Conservation (phyloP, 2,329 filamentous ascomycete species). For the Ilyonectria destructans region DNA sequence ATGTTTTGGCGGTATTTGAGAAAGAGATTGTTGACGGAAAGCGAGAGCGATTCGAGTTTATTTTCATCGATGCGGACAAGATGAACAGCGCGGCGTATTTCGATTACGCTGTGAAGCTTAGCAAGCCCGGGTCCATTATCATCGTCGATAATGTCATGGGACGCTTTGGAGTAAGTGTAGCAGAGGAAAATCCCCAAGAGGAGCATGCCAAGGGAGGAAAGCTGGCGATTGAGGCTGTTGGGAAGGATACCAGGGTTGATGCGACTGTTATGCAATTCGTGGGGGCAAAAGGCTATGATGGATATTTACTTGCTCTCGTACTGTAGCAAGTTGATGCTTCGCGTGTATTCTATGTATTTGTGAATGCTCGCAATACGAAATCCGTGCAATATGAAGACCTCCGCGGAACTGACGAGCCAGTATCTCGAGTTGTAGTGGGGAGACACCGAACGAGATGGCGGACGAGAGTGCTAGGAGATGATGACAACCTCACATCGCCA, state of each 20-base stretch:
- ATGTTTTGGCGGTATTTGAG: conserved; percentile 15
- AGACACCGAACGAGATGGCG: too few species aligned
- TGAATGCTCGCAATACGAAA: too few species aligned
- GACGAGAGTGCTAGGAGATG: too few species aligned
- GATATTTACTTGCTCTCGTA: conserved; percentile 9
- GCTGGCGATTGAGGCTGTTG: conserved; percentile 12
- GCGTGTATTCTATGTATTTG: too few species aligned
- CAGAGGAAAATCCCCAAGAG: conserved; percentile 11
- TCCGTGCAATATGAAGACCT: too few species aligned
- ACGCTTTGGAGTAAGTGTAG: conserved; percentile 7
- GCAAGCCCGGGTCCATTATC: conserved; percentile 11
- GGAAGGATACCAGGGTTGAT: conserved; percentile 16
- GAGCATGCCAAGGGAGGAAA: conserved; percentile 15
- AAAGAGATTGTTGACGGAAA: not conserved
- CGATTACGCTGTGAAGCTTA: conserved; percentile 17
- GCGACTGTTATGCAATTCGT: conserved; percentile 27
- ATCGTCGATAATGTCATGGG: conserved; percentile 27
- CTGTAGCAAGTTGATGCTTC: not conserved
- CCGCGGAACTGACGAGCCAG: too few species aligned
- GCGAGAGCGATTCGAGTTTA: conserved; percentile 4
- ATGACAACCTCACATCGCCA: too few species aligned
- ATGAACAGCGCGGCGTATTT: conserved; percentile 22
- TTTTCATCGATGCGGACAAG: conserved; percentile 27
- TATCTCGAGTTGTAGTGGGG: too few species aligned
- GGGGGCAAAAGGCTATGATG: conserved; percentile 6